phyloP scores from a whole-genome alignment of 192 early-diverging fungal species.

The Spinellus fusiger region DNA sequence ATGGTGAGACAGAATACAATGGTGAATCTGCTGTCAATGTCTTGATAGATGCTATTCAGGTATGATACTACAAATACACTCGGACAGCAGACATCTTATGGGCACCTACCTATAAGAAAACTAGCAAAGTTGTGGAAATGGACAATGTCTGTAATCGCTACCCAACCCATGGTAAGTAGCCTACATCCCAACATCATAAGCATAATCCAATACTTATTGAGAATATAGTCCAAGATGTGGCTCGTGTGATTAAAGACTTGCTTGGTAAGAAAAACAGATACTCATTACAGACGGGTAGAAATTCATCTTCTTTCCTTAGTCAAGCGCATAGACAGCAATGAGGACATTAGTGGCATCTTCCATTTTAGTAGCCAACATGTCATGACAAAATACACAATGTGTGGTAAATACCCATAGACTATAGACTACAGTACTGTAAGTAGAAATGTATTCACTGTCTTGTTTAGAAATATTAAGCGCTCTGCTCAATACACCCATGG shows the following conservation, averaged over 20 bases:
- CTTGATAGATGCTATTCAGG: constrained; percentile 61
- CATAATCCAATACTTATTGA: background rate
- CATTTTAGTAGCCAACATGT: constrained; percentile 59
- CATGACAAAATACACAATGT: constrained; percentile 69
- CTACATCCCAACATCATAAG: background rate
- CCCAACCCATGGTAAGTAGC: constrained; percentile 66
- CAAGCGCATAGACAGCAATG: constrained; percentile 25
- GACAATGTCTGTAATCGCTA: constrained; percentile 68
- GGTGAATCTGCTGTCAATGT: constrained; percentile 75
- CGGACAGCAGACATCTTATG: background rate
- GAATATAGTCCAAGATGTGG: constrained; percentile 61
- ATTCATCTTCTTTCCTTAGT: constrained; percentile 17
- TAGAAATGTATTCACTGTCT: background rate
- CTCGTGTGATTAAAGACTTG: constrained; percentile 61
- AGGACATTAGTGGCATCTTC: constrained; percentile 45
- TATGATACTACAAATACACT: constrained; percentile 14
- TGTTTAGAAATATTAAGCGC: constrained; percentile 44
- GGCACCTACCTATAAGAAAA: constrained; percentile 22
- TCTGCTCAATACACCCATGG: constrained; percentile 34
- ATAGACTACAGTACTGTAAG: background rate
- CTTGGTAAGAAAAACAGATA: constrained; percentile 26
- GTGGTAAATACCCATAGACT: constrained; percentile 36
- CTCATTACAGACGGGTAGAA: background rate
- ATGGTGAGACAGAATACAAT: constrained; percentile 58
- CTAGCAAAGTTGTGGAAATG: constrained; percentile 45